Percentiles rank a stretch among this genome's conserved stretches.
Conservation (phyloP, 768 basidiomycete genomes). For the Candolleomyces eurysporus region DNA sequence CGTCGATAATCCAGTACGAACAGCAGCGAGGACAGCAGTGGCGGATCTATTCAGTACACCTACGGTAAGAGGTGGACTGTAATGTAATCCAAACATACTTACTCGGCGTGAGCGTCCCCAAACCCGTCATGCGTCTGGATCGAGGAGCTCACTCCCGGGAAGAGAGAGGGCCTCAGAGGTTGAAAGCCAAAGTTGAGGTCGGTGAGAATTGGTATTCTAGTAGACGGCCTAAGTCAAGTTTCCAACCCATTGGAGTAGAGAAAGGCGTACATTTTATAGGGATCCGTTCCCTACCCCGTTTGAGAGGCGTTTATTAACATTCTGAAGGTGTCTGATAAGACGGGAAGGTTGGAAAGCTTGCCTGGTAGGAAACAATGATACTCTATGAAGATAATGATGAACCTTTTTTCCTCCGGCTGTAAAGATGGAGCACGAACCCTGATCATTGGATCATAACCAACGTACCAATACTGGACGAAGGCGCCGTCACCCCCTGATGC, state of each 20-base stretch:
- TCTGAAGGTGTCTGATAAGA: no score
- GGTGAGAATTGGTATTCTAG: conserved; percentile 47
- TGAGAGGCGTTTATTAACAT: not conserved
- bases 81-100: not conserved
- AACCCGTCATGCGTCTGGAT: conserved; percentile 58
- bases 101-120: conserved; percentile 41
- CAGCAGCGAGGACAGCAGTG: conserved; percentile 25
- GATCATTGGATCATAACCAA: conserved; percentile 37
- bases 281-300: conserved; percentile 8
- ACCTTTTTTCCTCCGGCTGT: not conserved
- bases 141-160: conserved; percentile 48
- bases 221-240: not conserved
- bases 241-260: not conserved
- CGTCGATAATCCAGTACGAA: conserved; percentile 8
- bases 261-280: conserved; percentile 10
- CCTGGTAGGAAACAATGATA: conserved; percentile 36
- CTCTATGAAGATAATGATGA: conserved; percentile 15
- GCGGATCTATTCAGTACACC: conserved; percentile 31
- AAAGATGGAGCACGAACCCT: conserved; percentile 12
- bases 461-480: conserved; percentile 44
- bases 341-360: conserved; percentile 3
- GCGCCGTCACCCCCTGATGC: conserved; percentile 50
- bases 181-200: conserved; percentile 41
- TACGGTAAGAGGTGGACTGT: not conserved
- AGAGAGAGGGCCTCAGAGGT: conserved; percentile 42